Base-by-base conservation (phyloP, 345 rosid genomes). In the Turritis glabra region DNA sequence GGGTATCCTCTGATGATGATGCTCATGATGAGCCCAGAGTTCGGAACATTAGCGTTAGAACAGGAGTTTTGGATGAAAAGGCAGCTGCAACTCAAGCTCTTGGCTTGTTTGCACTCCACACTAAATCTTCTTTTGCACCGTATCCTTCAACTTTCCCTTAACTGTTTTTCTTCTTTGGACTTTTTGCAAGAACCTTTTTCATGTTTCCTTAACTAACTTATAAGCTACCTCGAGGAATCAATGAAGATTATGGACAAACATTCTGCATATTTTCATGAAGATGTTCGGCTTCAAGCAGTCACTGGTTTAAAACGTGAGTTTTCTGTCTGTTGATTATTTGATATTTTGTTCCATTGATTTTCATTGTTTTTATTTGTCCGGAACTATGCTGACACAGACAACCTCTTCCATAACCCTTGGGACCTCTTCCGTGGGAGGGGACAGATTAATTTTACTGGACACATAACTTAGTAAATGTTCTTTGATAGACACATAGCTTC, bases 11-110 rank as follows among this genome's bases (percentile, higher is more conserved):
- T 44, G 99, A 92, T 80, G 99, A 96, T 85, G 99, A 96, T 85
- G 98, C 97, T 82, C 96, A 85, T 70, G 97, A 89, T 82, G 98
- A 89, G 76, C 93, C 95, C 59, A 87, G 97, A 71, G 94, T 92
- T 75, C 85, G 96, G 73, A 96, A 96, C 77, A 90, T 96, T 76
- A 92, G 99, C 67, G 79, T 96, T 76, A 86, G 99, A 82, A 96
- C 99, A 26, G 99, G 99, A 74, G 94, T 96, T 38, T 77, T 96
- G 73, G 99, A 96, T 82, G 99, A 96, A 86, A 96, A 96, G 87
- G 99, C 99, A 58, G 98, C 99, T 77, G 99, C 99, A 70, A 96
- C 96, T 78, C 99, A 96, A 86, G 96, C 98, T 29, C 87, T 96
- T 83, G 99, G 99, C 77, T 79, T 96, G 55, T 90, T 92, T 88